Conservation (phyloP, 2,329 filamentous ascomycete species). For the Aureobasidium leucospermi region DNA sequence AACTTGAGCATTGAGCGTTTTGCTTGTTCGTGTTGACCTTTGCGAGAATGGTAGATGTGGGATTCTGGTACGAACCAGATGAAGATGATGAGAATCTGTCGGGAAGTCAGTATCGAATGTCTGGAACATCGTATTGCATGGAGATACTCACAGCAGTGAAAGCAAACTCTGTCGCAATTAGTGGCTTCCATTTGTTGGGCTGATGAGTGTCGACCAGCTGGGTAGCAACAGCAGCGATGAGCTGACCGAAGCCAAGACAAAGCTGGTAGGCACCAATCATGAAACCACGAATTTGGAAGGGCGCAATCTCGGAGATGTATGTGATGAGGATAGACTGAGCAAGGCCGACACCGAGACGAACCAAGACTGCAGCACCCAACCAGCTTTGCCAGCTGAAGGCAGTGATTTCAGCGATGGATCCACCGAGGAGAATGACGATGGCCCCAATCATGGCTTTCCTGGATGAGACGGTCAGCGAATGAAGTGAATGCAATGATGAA, state of each 20-base stretch:
- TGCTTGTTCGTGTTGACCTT: constrained; percentile 14
- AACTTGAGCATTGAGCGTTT: constrained; percentile 16
- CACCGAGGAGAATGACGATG: constrained; percentile 16
- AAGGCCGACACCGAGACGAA: constrained; percentile 18
- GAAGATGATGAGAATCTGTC: constrained; percentile 15
- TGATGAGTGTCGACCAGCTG: constrained; percentile 15
- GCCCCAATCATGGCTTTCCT: constrained; percentile 17
- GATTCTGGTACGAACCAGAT: constrained; percentile 17
- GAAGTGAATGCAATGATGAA: neutral
- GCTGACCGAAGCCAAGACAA: constrained; percentile 16
- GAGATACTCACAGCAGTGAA: constrained; percentile 15
- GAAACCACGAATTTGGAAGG: constrained; percentile 18
- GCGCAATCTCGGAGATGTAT: constrained; percentile 18
- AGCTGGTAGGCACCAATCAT: constrained; percentile 18
- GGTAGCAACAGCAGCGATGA: constrained; percentile 15
- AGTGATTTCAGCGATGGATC: constrained; percentile 16
- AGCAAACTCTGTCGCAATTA: constrained; percentile 17
- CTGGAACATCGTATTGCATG: neutral
- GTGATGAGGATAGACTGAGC: constrained; percentile 17
- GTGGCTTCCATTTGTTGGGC: constrained; percentile 16
- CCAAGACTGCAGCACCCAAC: constrained; percentile 17
- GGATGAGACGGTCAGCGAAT: neutral
- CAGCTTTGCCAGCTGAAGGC: constrained; percentile 16
- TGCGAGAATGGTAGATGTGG: constrained; percentile 17
- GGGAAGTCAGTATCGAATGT: neutral